Evolutionary conservation across 108 stramenopile species (phyloP).

Genomic region (Skeletonema marinoi): DNA sequence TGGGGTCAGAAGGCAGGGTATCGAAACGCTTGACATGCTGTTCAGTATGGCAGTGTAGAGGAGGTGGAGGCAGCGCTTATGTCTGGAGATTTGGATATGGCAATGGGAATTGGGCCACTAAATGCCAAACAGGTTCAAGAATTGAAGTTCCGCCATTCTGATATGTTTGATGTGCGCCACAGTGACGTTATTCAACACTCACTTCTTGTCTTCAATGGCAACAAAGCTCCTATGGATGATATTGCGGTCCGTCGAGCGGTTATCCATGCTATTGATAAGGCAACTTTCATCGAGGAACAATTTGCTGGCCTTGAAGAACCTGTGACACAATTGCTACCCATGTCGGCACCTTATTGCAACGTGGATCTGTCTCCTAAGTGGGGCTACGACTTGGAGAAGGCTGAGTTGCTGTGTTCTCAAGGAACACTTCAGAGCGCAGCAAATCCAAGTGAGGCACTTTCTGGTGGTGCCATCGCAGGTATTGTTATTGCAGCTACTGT

Average conservation of each 20-base stretch:
- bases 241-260: slow-evolving; percentile 58
- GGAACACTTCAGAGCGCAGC: too few species aligned
- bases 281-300: slow-evolving; percentile 54
- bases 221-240: slow-evolving; percentile 52
- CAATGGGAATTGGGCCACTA: slow-evolving; percentile 42
- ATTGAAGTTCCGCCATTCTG: slow-evolving; percentile 39
- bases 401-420: slow-evolving; percentile 48
- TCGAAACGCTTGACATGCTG: slow-evolving; percentile 55
- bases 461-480: slow-evolving; percentile 15
- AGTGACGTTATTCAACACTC: slow-evolving; percentile 58
- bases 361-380: slow-evolving; percentile 66
- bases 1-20: slow-evolving; percentile 52
- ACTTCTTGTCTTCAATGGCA: slow-evolving; percentile 56
- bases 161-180: slow-evolving; percentile 47
- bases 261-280: slow-evolving; percentile 74
- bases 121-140: slow-evolving; percentile 43
- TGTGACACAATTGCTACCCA: slow-evolving; percentile 54
- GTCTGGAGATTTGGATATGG: slow-evolving; percentile 47
- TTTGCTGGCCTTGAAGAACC: slow-evolving; percentile 56
- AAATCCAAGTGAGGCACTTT: not conserved
- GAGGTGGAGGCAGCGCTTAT: slow-evolving; percentile 56
- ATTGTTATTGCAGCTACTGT: slow-evolving; percentile 12
- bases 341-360: slow-evolving; percentile 59
- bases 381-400: slow-evolving; percentile 74
- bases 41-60: slow-evolving; percentile 39